Conservation (phyloP, 2,329 filamentous ascomycete species). For the Tympanopsis confertula region DNA sequence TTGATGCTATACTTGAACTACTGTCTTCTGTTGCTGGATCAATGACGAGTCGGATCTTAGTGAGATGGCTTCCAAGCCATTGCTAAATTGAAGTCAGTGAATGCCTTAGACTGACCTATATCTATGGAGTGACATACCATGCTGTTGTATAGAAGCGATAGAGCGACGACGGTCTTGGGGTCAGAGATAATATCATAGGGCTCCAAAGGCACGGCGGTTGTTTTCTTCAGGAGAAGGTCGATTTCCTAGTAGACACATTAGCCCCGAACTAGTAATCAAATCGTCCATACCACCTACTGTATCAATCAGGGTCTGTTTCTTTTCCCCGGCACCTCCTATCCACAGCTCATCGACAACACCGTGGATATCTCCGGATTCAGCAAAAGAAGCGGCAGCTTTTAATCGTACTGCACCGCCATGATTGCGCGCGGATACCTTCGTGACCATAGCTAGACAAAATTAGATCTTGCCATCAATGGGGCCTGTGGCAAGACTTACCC, state of each 20-base stretch:
- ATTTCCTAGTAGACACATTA: neutral
- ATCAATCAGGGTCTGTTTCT: neutral
- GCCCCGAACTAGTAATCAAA: too few species aligned
- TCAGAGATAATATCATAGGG: constrained; percentile 1
- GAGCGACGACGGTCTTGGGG: neutral
- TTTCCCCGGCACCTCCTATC: neutral
- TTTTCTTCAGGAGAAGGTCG: neutral
- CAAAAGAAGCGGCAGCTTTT: neutral
- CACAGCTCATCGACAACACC: neutral
- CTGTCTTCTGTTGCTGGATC: neutral
- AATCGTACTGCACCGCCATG: neutral
- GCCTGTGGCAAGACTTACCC: constrained; percentile 61
- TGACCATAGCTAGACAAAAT: constrained; percentile 59
- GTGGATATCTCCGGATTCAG: neutral
- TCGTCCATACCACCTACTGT: neutral
- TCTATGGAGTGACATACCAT: constrained; percentile 1
- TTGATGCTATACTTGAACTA: neutral
- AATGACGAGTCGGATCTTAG: neutral
- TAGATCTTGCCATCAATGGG: constrained; percentile 36
- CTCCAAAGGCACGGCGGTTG: neutral
- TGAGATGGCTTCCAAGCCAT: neutral
- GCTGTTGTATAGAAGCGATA: constrained; percentile 1
- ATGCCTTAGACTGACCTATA: neutral
- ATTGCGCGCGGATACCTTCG: constrained; percentile 36
- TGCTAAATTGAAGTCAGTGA: neutral